A percentile compares a stretch with the other conserved stretches of the same genome.
These are phyloP conservation scores for Picea engelmannii DNA, from an alignment of 83 land plant species.

Conservation along the genomic window DNA sequence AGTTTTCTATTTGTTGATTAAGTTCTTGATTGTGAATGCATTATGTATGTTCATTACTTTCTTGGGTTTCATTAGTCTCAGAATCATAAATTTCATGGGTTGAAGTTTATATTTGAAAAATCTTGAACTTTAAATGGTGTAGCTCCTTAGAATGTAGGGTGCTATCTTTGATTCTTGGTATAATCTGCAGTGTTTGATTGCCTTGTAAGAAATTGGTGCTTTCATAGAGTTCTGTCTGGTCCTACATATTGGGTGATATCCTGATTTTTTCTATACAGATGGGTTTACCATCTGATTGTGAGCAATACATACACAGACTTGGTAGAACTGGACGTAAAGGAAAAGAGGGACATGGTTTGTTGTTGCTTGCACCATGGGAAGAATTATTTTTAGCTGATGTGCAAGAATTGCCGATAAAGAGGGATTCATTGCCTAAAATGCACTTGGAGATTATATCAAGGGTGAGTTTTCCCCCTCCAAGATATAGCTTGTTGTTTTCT, in stretches of 20 bases:
- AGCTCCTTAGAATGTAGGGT: background rate
- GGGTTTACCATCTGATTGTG: constrained; percentile 79
- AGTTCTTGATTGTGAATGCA: background rate
- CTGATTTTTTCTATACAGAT: constrained; percentile 17
- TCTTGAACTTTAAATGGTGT: too few species aligned
- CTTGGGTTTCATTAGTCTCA: background rate
- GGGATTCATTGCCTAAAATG: constrained; percentile 37
- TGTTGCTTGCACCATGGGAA: constrained; percentile 87
- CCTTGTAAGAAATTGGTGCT: background rate
- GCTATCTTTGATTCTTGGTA: background rate
- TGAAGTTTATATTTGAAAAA: too few species aligned
- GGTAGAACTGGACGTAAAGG: constrained; percentile 85
- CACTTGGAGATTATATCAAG: constrained; percentile 33
- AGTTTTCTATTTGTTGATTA: background rate
- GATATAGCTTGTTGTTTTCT: background rate
- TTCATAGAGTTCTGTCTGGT: background rate
- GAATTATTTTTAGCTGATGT: constrained; percentile 66
- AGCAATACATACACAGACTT: constrained; percentile 83
- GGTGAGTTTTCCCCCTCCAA: constrained; percentile 25
- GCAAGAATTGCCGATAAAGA: constrained; percentile 54
- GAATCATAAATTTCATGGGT: background rate
- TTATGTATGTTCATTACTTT: background rate
- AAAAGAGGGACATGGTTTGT: constrained; percentile 70
- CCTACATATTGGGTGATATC: background rate
- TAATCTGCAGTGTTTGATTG: background rate